Evolutionary conservation across 2,329 filamentous ascomycete genomes (phyloP), one percentile per base, ranked within the genome.

Genomic region (Colletotrichum lindemuthianum): DNA sequence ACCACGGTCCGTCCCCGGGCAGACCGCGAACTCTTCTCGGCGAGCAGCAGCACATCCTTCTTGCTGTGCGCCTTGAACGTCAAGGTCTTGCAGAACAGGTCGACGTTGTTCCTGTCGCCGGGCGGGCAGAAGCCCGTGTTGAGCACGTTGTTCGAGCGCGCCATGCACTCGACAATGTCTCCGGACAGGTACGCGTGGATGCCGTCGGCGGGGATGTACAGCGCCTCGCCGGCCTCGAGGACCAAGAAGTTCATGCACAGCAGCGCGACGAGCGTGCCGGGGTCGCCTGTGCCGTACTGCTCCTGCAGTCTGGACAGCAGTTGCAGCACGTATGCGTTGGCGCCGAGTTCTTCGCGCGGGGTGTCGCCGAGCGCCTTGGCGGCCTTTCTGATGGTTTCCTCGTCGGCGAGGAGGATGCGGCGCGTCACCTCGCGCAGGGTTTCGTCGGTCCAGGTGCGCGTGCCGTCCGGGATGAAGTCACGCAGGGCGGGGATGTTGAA

Each of bases 81-180:
- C 15, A 93, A 72, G 1, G 85, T 82, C 4, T 84, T 78, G 24
- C 81, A 81, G 75, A 93, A 93, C 34, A 88, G 73, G 15, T 91
- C 88, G 32, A 88, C 79, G 47, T 81, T 86, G 71, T 91, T 84
- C 11, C 89, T 82, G 50, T 91, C 87, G 0, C 86, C 84, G 1
- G 81, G 81, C 0, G 90, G 90, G 69, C 90, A 93, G 79, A 94
- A 92, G 0, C 91, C 90, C 0, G 86, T 87, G 74, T 91, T 92
- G 53, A 93, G 80, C 2, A 93, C 90, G 63, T 92, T 92, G 78
- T 93, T 89, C 16, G 84, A 88, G 8, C 90, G 84, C 2, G 90
- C 90, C 90, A 93, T 93, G 76, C 90, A 92, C 75, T 93, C 90
- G 69, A 93, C 87, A 55, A 93, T 92, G 72, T 92, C 87, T 3